Base-by-base conservation (phyloP, 208 protist genomes). In the Angomonas deanei region DNA sequence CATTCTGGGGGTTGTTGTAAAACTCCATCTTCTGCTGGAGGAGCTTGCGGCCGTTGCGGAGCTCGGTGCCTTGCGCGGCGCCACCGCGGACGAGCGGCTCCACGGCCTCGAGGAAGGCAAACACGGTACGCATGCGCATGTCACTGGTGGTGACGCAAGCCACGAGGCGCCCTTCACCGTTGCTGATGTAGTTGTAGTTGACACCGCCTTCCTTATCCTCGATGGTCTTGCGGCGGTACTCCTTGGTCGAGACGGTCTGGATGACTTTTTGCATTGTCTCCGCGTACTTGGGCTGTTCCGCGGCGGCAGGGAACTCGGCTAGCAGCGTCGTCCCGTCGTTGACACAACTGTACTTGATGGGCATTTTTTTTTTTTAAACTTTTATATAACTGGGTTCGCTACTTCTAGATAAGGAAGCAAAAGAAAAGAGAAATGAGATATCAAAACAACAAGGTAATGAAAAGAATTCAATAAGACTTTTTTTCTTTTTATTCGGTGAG, bases 21-120 rank as follows among this genome's bases (percentile, higher is more conserved):
- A 94, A 96, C 61, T 96, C 90, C 85, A 93, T 92, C 76, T 96
- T 96, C 66, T 96, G 84, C 75, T 92, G 86, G 10, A 96, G 78
- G 24, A 96, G 79, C 67, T 96, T 96, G 72, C 89, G 93, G 32
- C 83, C 86, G 48, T 96, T 96, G 48, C 87, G 82, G 10, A 93
- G 67, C 65, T 93, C 86, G 15, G 72, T 46, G 2, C 82, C 85
- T 0, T 72, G 61, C 28, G 77, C 76, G 13, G 30, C 72, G 17
- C 57, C 81, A 30, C 74, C 74, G 3, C 86, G 85, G 6, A 95
- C 83, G 8, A 93, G 75, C 17, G 86, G 85, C 75, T 96, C 90
- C 27, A 96, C 85, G 2, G 85, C 87, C 63, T 96, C 90, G 8
- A 96, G 79, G 68, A 96, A 96, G 17, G 86, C 85, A 69, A 93